Evolutionary conservation across 306 rosid species (phyloP).

Genomic region (Vigna radiata): DNA sequence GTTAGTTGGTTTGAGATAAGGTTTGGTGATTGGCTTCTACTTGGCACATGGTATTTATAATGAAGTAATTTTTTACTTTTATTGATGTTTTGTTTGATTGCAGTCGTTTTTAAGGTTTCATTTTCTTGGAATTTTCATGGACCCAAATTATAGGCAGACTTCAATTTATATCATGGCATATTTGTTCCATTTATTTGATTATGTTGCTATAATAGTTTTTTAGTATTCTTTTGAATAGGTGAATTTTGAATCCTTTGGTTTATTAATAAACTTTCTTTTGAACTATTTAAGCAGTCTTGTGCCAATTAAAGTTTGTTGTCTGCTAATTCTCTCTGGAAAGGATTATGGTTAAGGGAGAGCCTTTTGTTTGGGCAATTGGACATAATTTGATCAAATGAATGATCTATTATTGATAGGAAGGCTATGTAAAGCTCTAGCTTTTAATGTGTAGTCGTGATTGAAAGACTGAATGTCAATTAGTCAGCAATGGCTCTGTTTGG

Average conservation of each 20-base stretch:
- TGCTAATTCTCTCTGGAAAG: background rate
- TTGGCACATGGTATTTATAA: background rate
- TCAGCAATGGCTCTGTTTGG: background rate
- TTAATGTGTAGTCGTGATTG: background rate
- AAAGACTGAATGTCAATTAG: background rate
- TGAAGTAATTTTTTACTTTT: slow-evolving; percentile 23
- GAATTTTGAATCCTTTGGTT: background rate
- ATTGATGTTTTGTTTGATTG: slow-evolving; percentile 30
- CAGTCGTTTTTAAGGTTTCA: background rate
- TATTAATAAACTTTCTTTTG: slow-evolving; percentile 1
- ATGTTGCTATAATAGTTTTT: background rate
- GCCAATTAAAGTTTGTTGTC: background rate
- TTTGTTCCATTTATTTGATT: background rate
- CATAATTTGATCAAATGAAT: background rate
- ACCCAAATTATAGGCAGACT: background rate
- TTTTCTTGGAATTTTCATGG: slow-evolving; percentile 7
- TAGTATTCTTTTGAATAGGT: background rate
- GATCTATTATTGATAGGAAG: slow-evolving; percentile 7
- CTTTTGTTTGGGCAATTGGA: background rate
- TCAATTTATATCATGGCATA: background rate
- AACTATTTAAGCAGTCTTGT: background rate
- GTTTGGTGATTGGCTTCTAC: slow-evolving; percentile 12
- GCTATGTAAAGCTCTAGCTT: background rate
- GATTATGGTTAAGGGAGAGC: background rate
- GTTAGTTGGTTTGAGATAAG: slow-evolving; percentile 3